Conservation (phyloP, 1,284 basidiomycete species). For the Pterulicium gracile region DNA sequence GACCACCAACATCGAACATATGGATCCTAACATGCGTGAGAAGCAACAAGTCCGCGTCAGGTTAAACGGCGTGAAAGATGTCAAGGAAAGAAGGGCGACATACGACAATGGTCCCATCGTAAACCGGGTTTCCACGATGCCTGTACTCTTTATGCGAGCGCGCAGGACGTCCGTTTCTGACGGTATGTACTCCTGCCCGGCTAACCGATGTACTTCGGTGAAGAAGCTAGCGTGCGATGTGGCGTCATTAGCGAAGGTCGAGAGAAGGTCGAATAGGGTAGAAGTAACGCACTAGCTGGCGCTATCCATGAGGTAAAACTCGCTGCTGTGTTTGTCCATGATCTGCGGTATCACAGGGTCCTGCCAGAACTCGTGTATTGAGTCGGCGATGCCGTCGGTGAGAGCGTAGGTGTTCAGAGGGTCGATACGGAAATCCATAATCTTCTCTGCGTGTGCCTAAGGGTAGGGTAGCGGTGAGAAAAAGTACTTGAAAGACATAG, state of each 20-base stretch:
- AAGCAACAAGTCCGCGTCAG: slow-evolving; percentile 3
- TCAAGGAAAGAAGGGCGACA: slow-evolving; percentile 43
- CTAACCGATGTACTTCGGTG: slow-evolving; percentile 75
- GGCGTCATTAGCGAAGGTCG: slow-evolving; percentile 1
- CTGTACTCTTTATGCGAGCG: slow-evolving; percentile 85
- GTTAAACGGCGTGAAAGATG: slow-evolving; percentile 1
- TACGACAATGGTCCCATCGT: slow-evolving; percentile 61
- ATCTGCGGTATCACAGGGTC: slow-evolving; percentile 84
- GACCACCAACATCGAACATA: slow-evolving; percentile 93
- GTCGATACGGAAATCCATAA: slow-evolving; percentile 46
- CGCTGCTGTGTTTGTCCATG: slow-evolving; percentile 73
- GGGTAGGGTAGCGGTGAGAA: slow-evolving; percentile 1
- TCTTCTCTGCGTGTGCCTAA: slow-evolving; percentile 47
- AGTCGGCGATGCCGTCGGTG: slow-evolving; percentile 57
- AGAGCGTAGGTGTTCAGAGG: slow-evolving; percentile 32
- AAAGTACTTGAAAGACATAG: not conserved
- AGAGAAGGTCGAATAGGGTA: slow-evolving; percentile 4
- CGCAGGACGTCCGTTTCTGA: slow-evolving; percentile 85
- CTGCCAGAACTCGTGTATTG: slow-evolving; percentile 80
- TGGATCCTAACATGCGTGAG: slow-evolving; percentile 68
- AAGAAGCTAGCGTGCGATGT: slow-evolving; percentile 60
- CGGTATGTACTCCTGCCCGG: slow-evolving; percentile 71
- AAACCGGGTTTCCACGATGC: slow-evolving; percentile 87
- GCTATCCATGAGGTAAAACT: slow-evolving; percentile 97
- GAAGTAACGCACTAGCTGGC: slow-evolving; percentile 67